These are phyloP conservation scores for Elsinoe batatas DNA, from an alignment of 2,329 filamentous ascomycete genomes.

Conservation along the genomic window DNA sequence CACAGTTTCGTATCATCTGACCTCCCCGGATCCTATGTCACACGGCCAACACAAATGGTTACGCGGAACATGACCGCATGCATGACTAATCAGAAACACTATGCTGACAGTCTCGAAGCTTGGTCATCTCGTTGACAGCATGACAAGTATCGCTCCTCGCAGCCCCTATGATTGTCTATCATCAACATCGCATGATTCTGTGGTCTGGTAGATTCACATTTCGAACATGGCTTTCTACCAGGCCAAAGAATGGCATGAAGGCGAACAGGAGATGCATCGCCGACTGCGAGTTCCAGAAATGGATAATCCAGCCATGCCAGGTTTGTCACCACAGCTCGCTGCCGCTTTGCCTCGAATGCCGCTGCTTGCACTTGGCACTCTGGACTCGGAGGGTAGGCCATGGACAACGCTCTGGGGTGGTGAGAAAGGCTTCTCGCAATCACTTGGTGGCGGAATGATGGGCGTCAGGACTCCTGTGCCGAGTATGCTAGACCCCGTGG, in stretches of 20 bases:
- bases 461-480: conserved; percentile 56
- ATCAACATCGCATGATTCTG: no score
- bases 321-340: conserved; percentile 52
- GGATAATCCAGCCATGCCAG: conserved; percentile 58
- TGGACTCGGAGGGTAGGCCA: conserved; percentile 55
- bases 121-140: no score
- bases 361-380: conserved; percentile 61
- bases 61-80: no score
- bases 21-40: no score
- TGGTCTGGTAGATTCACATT: not conserved
- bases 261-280: conserved; percentile 56
- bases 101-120: no score
- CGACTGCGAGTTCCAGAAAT: conserved; percentile 48
- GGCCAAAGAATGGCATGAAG: conserved; percentile 49
- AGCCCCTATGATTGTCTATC: no score
- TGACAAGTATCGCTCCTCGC: no score
- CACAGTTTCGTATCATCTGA: not conserved
- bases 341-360: conserved; percentile 53
- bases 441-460: conserved; percentile 53
- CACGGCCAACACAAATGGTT: no score
- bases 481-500: conserved; percentile 57
- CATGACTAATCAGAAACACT: no score
- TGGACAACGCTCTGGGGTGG: conserved; percentile 80
- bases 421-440: conserved; percentile 54
- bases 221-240: conserved; percentile 35